phyloP scores from a whole-genome alignment of 1,139 yeast genomes.

The Maudiozyma humilis region DNA sequence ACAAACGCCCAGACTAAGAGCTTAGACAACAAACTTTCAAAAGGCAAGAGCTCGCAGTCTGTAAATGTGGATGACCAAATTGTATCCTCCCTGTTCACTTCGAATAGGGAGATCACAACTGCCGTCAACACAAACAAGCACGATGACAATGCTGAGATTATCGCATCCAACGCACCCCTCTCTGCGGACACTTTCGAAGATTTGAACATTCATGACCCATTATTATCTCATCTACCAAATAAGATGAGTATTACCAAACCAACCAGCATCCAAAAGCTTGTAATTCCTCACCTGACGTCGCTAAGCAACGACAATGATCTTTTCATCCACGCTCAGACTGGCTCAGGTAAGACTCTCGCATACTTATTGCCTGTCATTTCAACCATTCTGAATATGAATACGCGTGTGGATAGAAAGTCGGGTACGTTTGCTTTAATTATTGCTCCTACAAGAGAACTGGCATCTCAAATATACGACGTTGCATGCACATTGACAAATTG shows the following conservation, averaged over 20 bases:
- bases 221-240: conserved; percentile 49
- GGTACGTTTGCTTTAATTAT: conserved; percentile 84
- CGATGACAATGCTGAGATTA: conserved; percentile 31
- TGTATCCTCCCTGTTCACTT: conserved; percentile 81
- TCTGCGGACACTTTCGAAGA: conserved; percentile 62
- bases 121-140: conserved; percentile 23
- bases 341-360: conserved; percentile 89
- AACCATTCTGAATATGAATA: conserved; percentile 38
- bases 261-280: conserved; percentile 77
- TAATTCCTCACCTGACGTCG: conserved; percentile 57
- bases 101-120: conserved; percentile 42
- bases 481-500: conserved; percentile 62
- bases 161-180: conserved; percentile 68
- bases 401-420: conserved; percentile 50
- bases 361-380: conserved; percentile 73
- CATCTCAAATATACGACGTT: conserved; percentile 83
- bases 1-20: conserved; percentile 13
- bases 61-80: conserved; percentile 5
- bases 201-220: conserved; percentile 51
- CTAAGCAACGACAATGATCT: conserved; percentile 45
- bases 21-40: conserved; percentile 12
- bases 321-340: conserved; percentile 90
- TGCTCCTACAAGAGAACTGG: conserved; percentile 91
- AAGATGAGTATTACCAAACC: conserved; percentile 60
- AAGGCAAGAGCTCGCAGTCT: not conserved